These are phyloP conservation scores for Conticribra weissflogii DNA, from an alignment of 108 stramenopile species.

Conservation along the genomic window DNA sequence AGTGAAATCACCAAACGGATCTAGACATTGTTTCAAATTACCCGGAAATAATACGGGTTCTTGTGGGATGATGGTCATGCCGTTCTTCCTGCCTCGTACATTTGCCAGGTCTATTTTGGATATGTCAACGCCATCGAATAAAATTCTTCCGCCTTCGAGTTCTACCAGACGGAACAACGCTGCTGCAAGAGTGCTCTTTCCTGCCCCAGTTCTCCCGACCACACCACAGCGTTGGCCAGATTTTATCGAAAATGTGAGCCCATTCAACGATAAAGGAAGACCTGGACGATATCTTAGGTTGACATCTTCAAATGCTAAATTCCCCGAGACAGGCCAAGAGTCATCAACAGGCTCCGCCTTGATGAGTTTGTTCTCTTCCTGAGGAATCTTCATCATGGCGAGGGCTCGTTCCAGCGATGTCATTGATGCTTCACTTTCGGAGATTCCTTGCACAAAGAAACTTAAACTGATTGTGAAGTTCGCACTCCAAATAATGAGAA, in stretches of 20 bases:
- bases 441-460: slow-evolving; percentile 76
- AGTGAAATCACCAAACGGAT: slow-evolving; percentile 79
- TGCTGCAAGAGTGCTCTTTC: slow-evolving; percentile 67
- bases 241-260: slow-evolving; percentile 65
- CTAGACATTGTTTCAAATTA: slow-evolving; percentile 87
- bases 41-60: slow-evolving; percentile 93
- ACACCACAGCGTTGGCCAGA: slow-evolving; percentile 76
- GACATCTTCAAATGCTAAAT: slow-evolving; percentile 69
- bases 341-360: slow-evolving; percentile 16
- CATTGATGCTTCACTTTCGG: slow-evolving; percentile 83
- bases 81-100: slow-evolving; percentile 70
- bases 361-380: slow-evolving; percentile 58
- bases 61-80: slow-evolving; percentile 95
- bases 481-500: slow-evolving; percentile 47
- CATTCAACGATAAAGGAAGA: slow-evolving; percentile 72
- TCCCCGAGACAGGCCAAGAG: slow-evolving; percentile 69
- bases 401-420: slow-evolving; percentile 82
- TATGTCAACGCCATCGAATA: slow-evolving; percentile 85
- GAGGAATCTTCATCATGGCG: slow-evolving; percentile 68
- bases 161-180: slow-evolving; percentile 86
- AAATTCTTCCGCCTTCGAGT: slow-evolving; percentile 78
- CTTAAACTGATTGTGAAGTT: slow-evolving; percentile 83
- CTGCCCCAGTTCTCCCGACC: slow-evolving; percentile 80
- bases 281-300: slow-evolving; percentile 73
- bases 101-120: slow-evolving; percentile 66